Evolutionary conservation across 2,329 filamentous ascomycete species (phyloP).

Genomic region (Aspergillus sp.): DNA sequence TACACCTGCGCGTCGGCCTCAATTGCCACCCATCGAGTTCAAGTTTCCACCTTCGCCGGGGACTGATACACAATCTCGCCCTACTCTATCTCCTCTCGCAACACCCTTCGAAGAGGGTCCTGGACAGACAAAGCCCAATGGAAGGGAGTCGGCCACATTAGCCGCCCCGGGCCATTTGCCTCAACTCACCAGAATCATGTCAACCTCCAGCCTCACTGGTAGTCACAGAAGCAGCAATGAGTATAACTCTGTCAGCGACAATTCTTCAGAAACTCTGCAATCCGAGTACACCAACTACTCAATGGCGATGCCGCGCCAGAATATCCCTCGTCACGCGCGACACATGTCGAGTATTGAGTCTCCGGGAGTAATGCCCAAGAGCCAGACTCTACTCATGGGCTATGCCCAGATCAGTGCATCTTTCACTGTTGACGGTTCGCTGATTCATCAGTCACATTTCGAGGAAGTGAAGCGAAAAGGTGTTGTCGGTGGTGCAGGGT

Average conservation of each 20-base stretch:
- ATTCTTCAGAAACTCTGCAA: conserved; percentile 87
- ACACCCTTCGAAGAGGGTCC: conserved; percentile 30
- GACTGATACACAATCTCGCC: conserved; percentile 29
- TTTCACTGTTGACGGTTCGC: conserved; percentile 86
- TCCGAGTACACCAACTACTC: conserved; percentile 73
- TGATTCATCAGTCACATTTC: conserved; percentile 86
- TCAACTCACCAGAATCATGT: conserved; percentile 67
- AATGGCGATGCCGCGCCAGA: conserved; percentile 56
- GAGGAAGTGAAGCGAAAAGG: conserved; percentile 96
- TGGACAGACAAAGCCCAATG: conserved; percentile 18
- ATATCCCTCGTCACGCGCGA: conserved; percentile 40
- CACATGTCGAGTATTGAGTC: conserved; percentile 48
- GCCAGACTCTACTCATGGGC: conserved; percentile 91
- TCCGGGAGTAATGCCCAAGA: conserved; percentile 22
- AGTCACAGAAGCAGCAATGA: conserved; percentile 92
- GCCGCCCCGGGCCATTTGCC: conserved; percentile 34
- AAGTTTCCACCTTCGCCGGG: conserved; percentile 56
- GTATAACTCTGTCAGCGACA: conserved; percentile 92
- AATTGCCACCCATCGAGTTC: conserved; percentile 50
- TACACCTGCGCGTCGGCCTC: conserved; percentile 41
- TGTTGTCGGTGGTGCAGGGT: conserved; percentile 78
- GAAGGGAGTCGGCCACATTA: conserved; percentile 29
- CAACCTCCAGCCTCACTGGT: conserved; percentile 71
- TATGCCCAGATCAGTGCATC: conserved; percentile 93
- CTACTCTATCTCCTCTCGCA: conserved; percentile 31